phyloP scores from a whole-genome alignment of 345 rosid genomes.

The Sapria himalayana region DNA sequence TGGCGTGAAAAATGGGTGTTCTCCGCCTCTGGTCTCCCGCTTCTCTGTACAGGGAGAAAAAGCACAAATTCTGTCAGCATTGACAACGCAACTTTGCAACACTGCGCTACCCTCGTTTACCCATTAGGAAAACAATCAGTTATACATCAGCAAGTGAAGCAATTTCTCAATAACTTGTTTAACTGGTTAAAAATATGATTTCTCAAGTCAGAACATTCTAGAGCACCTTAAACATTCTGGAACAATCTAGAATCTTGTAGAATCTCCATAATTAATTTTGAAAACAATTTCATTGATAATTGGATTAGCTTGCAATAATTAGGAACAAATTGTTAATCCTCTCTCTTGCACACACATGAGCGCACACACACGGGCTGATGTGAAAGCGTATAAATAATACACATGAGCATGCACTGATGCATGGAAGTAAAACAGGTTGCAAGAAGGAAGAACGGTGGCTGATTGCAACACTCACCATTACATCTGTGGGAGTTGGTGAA shows the following conservation, averaged over 20 bases:
- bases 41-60: conserved; percentile 31
- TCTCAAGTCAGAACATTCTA: too few species aligned
- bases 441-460: too few species aligned
- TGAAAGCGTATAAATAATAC: conserved; percentile 5
- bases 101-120: neutral
- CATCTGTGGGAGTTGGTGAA: conserved; percentile 74
- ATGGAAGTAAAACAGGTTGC: conserved; percentile 10
- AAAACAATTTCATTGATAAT: too few species aligned
- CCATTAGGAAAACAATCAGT: too few species aligned
- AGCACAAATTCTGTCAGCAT: conserved; percentile 6
- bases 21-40: conserved; percentile 33
- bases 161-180: neutral
- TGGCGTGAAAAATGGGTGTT: conserved; percentile 50
- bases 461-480: conserved; percentile 79
- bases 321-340: neutral
- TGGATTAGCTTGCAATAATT: neutral
- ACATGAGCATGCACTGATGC: conserved; percentile 4
- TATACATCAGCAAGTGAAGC: neutral
- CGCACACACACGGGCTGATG: neutral
- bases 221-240: too few species aligned
- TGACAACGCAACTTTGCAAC: too few species aligned
- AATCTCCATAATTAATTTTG: too few species aligned
- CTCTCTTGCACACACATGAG: neutral
- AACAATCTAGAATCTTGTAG: too few species aligned
- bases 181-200: too few species aligned